These are phyloP conservation scores for Camelina hispida DNA, from an alignment of 345 rosid genomes.

Conservation along the genomic window DNA sequence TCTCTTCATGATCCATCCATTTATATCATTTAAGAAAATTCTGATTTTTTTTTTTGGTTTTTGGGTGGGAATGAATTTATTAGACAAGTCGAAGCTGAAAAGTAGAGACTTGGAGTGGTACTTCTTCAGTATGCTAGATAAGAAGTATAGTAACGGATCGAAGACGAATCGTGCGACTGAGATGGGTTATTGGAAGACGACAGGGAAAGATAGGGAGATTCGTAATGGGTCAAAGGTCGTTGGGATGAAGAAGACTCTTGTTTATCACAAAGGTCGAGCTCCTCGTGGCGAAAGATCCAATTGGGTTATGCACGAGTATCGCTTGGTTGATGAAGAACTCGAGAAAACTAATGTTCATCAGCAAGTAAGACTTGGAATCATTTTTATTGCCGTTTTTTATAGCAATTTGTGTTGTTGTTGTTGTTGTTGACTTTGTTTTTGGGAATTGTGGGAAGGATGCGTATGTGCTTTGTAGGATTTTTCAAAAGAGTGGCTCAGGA, in stretches of 20 bases:
- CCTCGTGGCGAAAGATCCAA: conserved; percentile 82
- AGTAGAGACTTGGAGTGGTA: conserved; percentile 96
- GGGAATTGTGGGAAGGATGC: conserved; percentile 60
- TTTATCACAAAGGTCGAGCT: conserved; percentile 86
- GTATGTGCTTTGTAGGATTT: conserved; percentile 86
- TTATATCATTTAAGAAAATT: neutral
- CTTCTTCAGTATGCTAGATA: conserved; percentile 80
- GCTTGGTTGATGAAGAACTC: conserved; percentile 65
- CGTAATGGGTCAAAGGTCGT: conserved; percentile 50
- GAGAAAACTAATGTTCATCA: conserved; percentile 58
- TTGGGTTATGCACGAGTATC: conserved; percentile 99
- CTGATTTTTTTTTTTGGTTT: neutral
- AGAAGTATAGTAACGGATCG: conserved; percentile 82
- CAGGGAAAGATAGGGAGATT: conserved; percentile 87
- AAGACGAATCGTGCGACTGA: conserved; percentile 95
- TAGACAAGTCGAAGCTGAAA: conserved; percentile 80
- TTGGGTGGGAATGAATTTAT: conserved; percentile 28
- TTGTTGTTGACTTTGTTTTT: conserved; percentile 30
- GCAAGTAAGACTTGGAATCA: conserved; percentile 53
- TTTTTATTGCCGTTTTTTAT: neutral
- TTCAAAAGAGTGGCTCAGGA: conserved; percentile 95
- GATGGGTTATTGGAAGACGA: conserved; percentile 95
- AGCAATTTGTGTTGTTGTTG: neutral
- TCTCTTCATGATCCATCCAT: neutral
- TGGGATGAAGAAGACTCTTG: conserved; percentile 99